Conservation (phyloP, 441 rosid species). For the Daphne laureola region DNA sequence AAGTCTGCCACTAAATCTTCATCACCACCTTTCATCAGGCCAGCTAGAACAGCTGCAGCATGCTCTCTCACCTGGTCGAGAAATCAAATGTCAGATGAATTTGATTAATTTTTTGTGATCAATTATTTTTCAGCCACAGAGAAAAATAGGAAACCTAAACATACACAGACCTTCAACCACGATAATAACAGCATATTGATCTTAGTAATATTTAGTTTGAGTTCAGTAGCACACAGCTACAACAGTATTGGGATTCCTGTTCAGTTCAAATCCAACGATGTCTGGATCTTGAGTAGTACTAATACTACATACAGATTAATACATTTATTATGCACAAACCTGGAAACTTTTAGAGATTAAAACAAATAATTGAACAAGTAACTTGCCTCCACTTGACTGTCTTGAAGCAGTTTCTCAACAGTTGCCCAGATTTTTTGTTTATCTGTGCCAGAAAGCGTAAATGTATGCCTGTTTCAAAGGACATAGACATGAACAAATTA, state of each 20-base stretch:
- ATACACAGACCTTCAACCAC: too few species aligned
- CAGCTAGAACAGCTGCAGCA: constrained; percentile 96
- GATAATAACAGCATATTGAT: too few species aligned
- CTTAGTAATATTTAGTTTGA: too few species aligned
- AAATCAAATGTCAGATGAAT: constrained; percentile 3
- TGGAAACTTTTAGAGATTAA: background rate
- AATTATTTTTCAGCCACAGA: too few species aligned
- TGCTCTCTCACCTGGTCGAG: constrained; percentile 88
- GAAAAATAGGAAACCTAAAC: too few species aligned
- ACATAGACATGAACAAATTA: background rate
- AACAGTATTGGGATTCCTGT: too few species aligned
- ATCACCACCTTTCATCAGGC: constrained; percentile 94
- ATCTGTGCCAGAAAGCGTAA: constrained; percentile 61
- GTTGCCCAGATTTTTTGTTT: constrained; percentile 79
- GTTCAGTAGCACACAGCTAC: too few species aligned
- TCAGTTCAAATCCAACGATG: too few species aligned
- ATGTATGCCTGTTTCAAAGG: constrained; percentile 65
- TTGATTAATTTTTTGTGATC: too few species aligned
- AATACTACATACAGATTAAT: too few species aligned
- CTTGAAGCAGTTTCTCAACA: constrained; percentile 76
- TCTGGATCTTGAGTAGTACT: too few species aligned
- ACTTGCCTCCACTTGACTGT: constrained; percentile 98
- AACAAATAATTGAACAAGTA: constrained; percentile 11
- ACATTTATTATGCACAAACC: too few species aligned
- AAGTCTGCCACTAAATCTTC: constrained; percentile 75